Base-by-base conservation (phyloP, 2,329 filamentous ascomycete species). In the Cladosporium halotolerans region DNA sequence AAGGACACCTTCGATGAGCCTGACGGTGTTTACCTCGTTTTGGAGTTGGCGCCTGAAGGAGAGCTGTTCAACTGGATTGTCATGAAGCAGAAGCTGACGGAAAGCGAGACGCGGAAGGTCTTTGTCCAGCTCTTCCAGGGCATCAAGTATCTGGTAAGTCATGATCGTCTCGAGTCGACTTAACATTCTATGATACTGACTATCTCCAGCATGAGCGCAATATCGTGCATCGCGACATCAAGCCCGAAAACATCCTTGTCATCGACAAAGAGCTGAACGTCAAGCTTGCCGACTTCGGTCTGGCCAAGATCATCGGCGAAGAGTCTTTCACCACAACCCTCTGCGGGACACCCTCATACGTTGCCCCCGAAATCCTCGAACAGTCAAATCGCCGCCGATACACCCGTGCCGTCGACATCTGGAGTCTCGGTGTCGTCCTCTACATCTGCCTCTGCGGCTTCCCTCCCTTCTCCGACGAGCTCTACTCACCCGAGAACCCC, bases 391-490 rank as follows among this genome's bases (percentile, higher is more conserved):
- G 89, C 57, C 84, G 93, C 60, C 88, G 88, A 66, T 99, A 99
- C 73, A 96, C 91, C 52, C 89, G 90, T 64, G 91, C 91, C 3
- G 93, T 99, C 9, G 93, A 99, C 68, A 79, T 97, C 40, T 97
- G 93, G 93, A 96, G 91, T 1, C 79, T 97, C 1, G 93, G 93
- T n/a, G 93, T 99, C 3, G 92, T 99, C 3, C 78, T 99, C 19
- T 99, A 97, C 72, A 97, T 97, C 63, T 96, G 90, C 67, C 80
- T 97, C 4, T 97, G 93, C 67, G 93, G 93, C 34, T 97, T 97
- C 66, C 93, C 92, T 4, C 93, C 93, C 0, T 99, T 99, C 72
- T 95, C 89, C 0, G 93, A 99, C 64, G 93, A 99, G 71, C 82
- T 97, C 0, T 88, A 85, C 71, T 73, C 68, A 3, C 33, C 73